These are phyloP conservation scores for Catunica adiposa DNA, from an alignment of 2,329 filamentous ascomycete species.

Conservation along the genomic window DNA sequence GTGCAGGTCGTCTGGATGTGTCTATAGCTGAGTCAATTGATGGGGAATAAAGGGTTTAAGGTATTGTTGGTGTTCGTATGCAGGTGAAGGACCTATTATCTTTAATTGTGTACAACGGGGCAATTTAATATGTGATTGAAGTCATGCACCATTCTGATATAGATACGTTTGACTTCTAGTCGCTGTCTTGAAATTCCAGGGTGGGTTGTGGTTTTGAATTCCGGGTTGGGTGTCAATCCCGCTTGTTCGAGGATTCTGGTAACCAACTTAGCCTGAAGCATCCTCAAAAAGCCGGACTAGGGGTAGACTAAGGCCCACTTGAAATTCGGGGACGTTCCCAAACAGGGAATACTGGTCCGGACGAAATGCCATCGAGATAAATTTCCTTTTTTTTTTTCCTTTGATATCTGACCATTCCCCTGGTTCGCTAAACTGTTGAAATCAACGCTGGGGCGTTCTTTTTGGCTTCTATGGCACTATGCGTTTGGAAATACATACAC, in stretches of 20 bases:
- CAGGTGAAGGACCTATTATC: too few species aligned
- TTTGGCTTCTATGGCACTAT: background rate
- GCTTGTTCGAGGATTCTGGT: background rate
- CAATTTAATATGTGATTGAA: too few species aligned
- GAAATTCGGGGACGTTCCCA: background rate
- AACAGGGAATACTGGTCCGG: background rate
- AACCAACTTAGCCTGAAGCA: background rate
- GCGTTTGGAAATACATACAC: too few species aligned
- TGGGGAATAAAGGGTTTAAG: too few species aligned
- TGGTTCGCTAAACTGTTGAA: background rate
- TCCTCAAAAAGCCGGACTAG: background rate
- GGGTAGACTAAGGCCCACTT: background rate
- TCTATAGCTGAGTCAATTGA: too few species aligned
- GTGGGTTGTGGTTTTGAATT: too few species aligned
- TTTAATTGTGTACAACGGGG: too few species aligned
- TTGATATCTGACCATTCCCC: background rate
- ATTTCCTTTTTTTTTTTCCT: background rate
- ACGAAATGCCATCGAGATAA: background rate
- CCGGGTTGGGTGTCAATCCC: background rate
- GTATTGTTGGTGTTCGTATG: too few species aligned
- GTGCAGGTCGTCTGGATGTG: too few species aligned
- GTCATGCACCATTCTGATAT: too few species aligned
- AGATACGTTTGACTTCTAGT: too few species aligned
- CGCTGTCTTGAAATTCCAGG: too few species aligned
- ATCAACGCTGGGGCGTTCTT: background rate